Percentiles rank a stretch among this genome's conserved stretches.
These are phyloP conservation scores for Odontarrhena argentea DNA, from an alignment of 345 rosid genomes.

Conservation along the genomic window DNA sequence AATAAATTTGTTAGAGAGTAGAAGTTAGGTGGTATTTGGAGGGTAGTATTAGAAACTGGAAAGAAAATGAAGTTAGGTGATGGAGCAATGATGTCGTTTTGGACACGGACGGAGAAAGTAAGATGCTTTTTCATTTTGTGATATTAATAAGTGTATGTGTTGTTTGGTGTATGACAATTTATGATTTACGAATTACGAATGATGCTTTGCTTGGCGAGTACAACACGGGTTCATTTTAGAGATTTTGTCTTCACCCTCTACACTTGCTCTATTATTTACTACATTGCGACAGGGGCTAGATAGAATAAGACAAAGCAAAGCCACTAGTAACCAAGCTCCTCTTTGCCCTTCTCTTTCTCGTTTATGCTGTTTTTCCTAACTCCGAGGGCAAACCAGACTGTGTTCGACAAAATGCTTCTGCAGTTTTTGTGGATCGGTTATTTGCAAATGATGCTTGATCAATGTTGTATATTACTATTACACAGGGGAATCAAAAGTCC, in stretches of 20 bases:
- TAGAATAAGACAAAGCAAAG: constrained; percentile 15
- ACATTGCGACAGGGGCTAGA: constrained; percentile 14
- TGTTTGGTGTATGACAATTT: constrained; percentile 24
- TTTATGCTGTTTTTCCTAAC: constrained; percentile 23
- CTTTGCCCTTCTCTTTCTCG: constrained; percentile 23
- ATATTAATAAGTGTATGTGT: constrained; percentile 7
- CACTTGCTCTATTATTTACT: constrained; percentile 29
- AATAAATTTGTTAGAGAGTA: not conserved
- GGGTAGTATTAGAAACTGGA: not conserved
- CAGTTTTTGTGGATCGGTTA: too few relatives aligned
- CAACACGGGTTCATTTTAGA: constrained; percentile 34
- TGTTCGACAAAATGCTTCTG: too few relatives aligned
- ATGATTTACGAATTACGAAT: constrained; percentile 23
- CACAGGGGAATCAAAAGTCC: not conserved
- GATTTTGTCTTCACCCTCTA: constrained; percentile 35
- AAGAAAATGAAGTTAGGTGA: constrained; percentile 21
- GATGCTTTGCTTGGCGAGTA: constrained; percentile 31
- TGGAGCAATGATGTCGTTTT: constrained; percentile 29
- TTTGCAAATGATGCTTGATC: not conserved
- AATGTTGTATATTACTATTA: not conserved
- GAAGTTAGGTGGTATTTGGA: not conserved
- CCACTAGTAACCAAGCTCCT: constrained; percentile 6
- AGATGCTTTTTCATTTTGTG: constrained; percentile 2
- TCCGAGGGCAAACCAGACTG: not conserved
- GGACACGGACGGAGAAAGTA: constrained; percentile 10